These are phyloP conservation scores for Agroathelia rolfsii DNA, from an alignment of 1,284 basidiomycete species.

Conservation along the genomic window DNA sequence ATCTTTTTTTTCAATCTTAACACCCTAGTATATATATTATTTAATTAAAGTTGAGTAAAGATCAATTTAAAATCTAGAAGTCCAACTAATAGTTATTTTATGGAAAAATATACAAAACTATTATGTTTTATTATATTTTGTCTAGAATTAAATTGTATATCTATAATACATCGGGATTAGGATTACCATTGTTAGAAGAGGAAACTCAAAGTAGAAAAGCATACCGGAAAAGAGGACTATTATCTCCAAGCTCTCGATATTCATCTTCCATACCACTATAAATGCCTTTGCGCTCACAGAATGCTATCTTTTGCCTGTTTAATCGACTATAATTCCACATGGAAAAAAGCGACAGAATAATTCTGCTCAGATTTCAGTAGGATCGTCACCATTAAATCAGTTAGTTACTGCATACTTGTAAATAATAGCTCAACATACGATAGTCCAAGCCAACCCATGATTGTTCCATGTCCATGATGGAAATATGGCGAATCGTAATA, in stretches of 20 bases:
- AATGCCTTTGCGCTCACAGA: constrained; percentile 29
- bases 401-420: neutral
- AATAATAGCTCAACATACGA: constrained; percentile 18
- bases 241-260: constrained; percentile 33
- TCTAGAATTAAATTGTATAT: too few relatives aligned
- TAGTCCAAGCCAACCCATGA: constrained; percentile 35
- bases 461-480: constrained; percentile 38
- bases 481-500: constrained; percentile 35
- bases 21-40: too few relatives aligned
- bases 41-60: too few relatives aligned
- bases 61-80: too few relatives aligned
- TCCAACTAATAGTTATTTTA: too few relatives aligned
- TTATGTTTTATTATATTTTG: too few relatives aligned
- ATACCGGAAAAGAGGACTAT: constrained; percentile 40
- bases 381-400: neutral
- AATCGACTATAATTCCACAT: constrained; percentile 31
- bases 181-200: too few relatives aligned
- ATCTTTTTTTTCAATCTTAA: too few relatives aligned
- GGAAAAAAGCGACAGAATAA: constrained; percentile 15
- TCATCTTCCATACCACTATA: constrained; percentile 23
- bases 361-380: too few relatives aligned
- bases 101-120: too few relatives aligned
- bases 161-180: neutral
- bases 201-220: neutral
- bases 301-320: constrained; percentile 31